Evolutionary conservation across 2,329 filamentous ascomycete genomes (phyloP).

Genomic region (Xylaria arbuscula): DNA sequence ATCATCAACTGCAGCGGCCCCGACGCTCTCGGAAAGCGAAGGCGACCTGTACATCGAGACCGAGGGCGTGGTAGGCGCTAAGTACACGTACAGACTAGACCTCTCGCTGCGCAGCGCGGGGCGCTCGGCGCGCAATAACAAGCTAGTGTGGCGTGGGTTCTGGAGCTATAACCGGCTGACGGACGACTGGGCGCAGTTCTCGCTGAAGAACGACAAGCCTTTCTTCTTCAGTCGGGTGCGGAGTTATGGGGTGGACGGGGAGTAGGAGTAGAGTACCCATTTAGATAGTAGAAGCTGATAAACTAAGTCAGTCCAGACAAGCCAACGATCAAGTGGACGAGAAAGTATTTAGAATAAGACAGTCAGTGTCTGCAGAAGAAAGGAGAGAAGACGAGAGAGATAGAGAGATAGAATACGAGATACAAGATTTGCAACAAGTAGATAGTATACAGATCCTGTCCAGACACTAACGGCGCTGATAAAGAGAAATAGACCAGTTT

Average conservation of each 20-base stretch:
- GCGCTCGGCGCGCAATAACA: conserved; percentile 78
- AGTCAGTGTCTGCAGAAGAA: background rate
- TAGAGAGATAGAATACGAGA: background rate
- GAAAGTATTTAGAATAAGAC: background rate
- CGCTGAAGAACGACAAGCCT: conserved; percentile 70
- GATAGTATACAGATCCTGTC: background rate
- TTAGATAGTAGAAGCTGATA: background rate
- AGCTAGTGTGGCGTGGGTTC: conserved; percentile 87
- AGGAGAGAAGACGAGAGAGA: background rate
- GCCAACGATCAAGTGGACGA: background rate
- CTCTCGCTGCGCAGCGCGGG: conserved; percentile 74
- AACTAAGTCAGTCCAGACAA: no score
- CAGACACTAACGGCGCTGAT: background rate
- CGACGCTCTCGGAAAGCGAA: conserved; percentile 59
- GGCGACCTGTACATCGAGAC: conserved; percentile 86
- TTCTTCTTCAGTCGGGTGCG: conserved; percentile 75
- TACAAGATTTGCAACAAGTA: background rate
- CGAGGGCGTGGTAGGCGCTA: conserved; percentile 75
- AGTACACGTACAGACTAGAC: conserved; percentile 89
- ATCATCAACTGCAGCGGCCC: background rate
- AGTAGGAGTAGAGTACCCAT: conserved; percentile 43
- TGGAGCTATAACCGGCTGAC: conserved; percentile 91
- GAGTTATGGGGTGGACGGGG: conserved; percentile 65
- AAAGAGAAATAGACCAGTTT: background rate
- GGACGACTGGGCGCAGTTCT: conserved; percentile 90